Evolutionary conservation across 2,329 filamentous ascomycete species (phyloP), one percentile per base, ranked within the genome.

Genomic region (Rachicladosporium sp.): DNA sequence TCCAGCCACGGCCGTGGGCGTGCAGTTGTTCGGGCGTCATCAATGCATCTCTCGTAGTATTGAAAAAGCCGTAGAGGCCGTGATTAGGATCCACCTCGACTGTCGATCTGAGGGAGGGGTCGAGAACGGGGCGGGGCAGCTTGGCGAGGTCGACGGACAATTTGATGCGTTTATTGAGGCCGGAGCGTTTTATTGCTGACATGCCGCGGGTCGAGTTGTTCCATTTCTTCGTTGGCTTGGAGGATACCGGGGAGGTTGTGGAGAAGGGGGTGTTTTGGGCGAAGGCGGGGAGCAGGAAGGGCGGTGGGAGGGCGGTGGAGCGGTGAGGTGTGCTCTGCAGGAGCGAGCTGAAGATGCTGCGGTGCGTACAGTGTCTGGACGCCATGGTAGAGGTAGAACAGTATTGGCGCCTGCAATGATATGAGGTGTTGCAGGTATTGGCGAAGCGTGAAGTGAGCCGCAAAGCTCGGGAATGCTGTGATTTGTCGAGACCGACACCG

Each of bases 31-130:
- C 71, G 4, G 88, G 87, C 6, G 78, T 78, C 50, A 73, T 71
- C 53, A 94, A 61, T n/a, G 79, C 64, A 54, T 77, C 74, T 47
- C 75, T 74, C 46, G 71, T 70, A 53, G 78, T 75, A 53, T 80
- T 77, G 64, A 98, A 96, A 66, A 98, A 98, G 1, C 76, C 80
- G 82, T 84, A 96, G 8, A 98, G 78, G 23, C 87, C 89, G 63
- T 98, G 91, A 48, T 88, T 65, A 21, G 76, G 70, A 56, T 86
- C 80, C n/a, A n/a, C n/a, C n/a, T n/a, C n/a, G n/a, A n/a, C n/a
- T n/a, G n/a, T n/a, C n/a, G n/a, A n/a, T n/a, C n/a, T n/a, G n/a
- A n/a, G n/a, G n/a, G n/a, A n/a, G n/a, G n/a, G 65, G 41, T 80
- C 69, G 13, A 67, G 61, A 5, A 77, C 74, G 5, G 91, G 88